phyloP scores from a whole-genome alignment of 2,329 filamentous ascomycete species.

The Arthrobotrys musiformis region DNA sequence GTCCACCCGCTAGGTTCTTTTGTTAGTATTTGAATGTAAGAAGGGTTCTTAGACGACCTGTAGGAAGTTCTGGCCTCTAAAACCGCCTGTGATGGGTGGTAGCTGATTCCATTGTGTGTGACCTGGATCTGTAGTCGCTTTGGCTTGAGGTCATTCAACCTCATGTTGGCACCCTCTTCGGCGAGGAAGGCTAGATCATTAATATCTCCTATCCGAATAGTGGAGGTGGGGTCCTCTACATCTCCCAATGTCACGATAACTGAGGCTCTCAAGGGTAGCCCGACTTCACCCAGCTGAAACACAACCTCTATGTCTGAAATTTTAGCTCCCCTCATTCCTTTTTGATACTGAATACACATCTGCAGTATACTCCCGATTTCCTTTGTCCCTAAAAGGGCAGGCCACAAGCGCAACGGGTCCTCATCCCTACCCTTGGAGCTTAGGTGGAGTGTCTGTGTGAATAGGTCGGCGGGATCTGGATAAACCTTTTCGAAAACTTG shows the following conservation, averaged over 20 bases:
- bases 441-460: not conserved
- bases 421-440: not conserved
- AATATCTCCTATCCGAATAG: not conserved
- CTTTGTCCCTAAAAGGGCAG: not conserved
- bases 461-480: not conserved
- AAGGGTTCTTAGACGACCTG: not conserved
- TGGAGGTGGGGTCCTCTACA: too few species aligned
- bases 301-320: not conserved
- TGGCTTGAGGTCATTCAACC: not conserved
- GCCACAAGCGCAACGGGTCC: not conserved
- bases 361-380: not conserved
- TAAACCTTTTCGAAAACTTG: not conserved
- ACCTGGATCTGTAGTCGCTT: not conserved
- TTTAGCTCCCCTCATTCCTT: constrained; percentile 1
- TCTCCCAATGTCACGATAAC: not conserved
- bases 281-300: not conserved
- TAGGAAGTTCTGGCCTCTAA: not conserved
- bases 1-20: not conserved
- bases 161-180: not conserved
- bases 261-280: not conserved
- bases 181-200: not conserved
- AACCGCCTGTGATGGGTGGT: not conserved
- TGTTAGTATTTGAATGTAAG: not conserved
- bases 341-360: not conserved
- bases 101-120: not conserved